These are phyloP conservation scores for Raphanus hybrid DNA, from an alignment of 441 rosid species.

Conservation along the genomic window DNA sequence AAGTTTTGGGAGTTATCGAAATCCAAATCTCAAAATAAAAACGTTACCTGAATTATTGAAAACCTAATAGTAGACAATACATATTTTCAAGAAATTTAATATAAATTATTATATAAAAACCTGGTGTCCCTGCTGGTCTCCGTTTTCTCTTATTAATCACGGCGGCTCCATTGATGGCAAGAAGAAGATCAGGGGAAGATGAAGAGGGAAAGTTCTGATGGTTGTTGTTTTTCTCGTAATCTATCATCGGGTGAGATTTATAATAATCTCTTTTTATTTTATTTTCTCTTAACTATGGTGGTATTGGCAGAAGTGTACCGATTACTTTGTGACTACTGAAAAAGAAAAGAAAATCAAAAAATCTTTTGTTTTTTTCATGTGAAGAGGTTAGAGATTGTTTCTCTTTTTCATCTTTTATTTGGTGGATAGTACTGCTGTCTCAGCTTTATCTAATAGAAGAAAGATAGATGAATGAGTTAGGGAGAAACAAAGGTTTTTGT, in stretches of 20 bases:
- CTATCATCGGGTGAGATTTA: conserved; percentile 22
- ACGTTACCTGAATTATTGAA: conserved; percentile 15
- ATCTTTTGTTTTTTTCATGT: conserved; percentile 37
- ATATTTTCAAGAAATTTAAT: background rate
- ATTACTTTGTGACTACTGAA: conserved; percentile 30
- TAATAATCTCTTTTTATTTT: background rate
- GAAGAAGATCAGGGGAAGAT: conserved; percentile 53
- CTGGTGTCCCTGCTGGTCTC: conserved; percentile 94
- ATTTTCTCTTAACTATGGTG: background rate
- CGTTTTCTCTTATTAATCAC: conserved; percentile 54
- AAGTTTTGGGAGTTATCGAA: background rate
- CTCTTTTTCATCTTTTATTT: conserved; percentile 17
- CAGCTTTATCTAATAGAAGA: conserved; percentile 43
- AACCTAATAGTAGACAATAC: conserved; percentile 19
- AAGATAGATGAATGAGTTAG: conserved; percentile 31
- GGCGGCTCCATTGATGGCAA: conserved; percentile 25
- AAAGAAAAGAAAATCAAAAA: conserved; percentile 35
- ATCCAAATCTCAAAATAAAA: conserved; percentile 2
- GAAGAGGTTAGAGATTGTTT: conserved; percentile 19
- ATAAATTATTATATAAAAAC: conserved; percentile 31
- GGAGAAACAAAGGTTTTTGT: conserved; percentile 40
- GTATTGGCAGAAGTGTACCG: conserved; percentile 17
- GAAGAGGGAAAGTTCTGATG: conserved; percentile 40
- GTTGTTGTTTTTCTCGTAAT: conserved; percentile 35
- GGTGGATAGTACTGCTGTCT: conserved; percentile 33